Base-by-base conservation (phyloP, 106 monocot genomes). In the Dioscorea zingiberensis region DNA sequence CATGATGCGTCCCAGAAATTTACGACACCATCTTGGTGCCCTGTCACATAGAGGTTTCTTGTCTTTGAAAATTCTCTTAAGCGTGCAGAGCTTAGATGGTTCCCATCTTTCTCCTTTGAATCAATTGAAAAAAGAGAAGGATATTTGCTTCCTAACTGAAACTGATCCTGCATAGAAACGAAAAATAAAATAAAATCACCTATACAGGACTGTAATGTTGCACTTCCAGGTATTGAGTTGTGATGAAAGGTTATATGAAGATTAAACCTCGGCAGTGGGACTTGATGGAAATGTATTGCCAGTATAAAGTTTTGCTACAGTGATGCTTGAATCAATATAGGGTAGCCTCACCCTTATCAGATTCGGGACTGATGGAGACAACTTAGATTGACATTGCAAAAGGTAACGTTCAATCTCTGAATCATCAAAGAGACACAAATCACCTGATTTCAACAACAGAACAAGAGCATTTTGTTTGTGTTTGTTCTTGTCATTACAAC, bases 1-100 rank as follows among this genome's bases (percentile, higher is more conserved):
- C 81, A 90, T 45, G 90, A 94, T 61, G 84, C 83, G 80, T 94
- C 90, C 94, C 94, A 94, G 66, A 94, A 82, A 24, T 80, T 90
- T 72, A 90, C 76, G 28, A 58, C 55, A 66, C 94, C 94, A 80
- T 94, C 87, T 64, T 70, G 25, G 68, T 94, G 94, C 28, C 94
- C 94, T 53, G 94, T 90, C 56, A 94, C 77, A 51, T 78, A 87
- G 55, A 94, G 69, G 44, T 66, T 81, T 48, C 51, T 84, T 28
- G 63, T 77, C 60, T 84, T 90, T 46, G 69, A 58, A 54, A 84
- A 61, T 58, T 72, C 77, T 65, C 51, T 57, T 48, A 78, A 72
- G 12, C 64, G 58, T 21, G 38, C 38, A 38, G 62, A 66, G 30
- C 47, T 73, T 44, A 27, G 22, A 72, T 44, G 22, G 32, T 16